A percentile compares a stretch with the other conserved stretches of the same genome.
Evolutionary conservation across 2,329 filamentous ascomycete species (phyloP).

Genomic region (Immersiporthe knoxdaviesiana): DNA sequence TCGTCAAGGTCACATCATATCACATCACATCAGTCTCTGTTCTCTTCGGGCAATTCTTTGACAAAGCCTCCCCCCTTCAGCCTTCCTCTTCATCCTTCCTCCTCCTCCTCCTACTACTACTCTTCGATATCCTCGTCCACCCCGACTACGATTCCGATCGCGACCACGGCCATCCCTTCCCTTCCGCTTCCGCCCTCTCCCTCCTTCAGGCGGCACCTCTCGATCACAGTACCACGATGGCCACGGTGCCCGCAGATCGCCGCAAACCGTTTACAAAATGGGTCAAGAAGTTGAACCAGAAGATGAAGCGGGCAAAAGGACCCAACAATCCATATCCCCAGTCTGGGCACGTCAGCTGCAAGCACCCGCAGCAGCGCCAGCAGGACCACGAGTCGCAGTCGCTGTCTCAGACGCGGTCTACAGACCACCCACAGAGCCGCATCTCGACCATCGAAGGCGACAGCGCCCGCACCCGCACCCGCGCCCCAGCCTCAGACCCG

Average conservation of each 20-base stretch:
- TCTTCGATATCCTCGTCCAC: slow-evolving; percentile 19
- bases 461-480: slow-evolving; percentile 33
- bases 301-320: slow-evolving; percentile 64
- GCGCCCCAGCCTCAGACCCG: too few species aligned
- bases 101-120: slow-evolving; percentile 28
- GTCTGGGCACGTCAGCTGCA: slow-evolving; percentile 61
- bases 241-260: slow-evolving; percentile 52
- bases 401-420: slow-evolving; percentile 25
- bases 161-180: too few species aligned
- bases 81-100: slow-evolving; percentile 27
- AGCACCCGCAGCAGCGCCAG: slow-evolving; percentile 13
- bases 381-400: slow-evolving; percentile 17
- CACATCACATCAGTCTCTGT: background rate
- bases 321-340: slow-evolving; percentile 93
- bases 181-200: too few species aligned
- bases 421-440: slow-evolving; percentile 24
- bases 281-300: slow-evolving; percentile 82
- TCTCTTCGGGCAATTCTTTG: background rate
- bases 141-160: background rate
- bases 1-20: background rate
- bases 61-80: slow-evolving; percentile 7
- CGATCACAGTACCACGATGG: slow-evolving; percentile 19
- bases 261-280: slow-evolving; percentile 88
- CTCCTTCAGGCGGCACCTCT: background rate
- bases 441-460: slow-evolving; percentile 30